Percentiles rank a stretch among this genome's conserved stretches.
These are phyloP conservation scores for Coemansia sp. DNA, from an alignment of 371 early-diverging fungal species.

Conservation along the genomic window DNA sequence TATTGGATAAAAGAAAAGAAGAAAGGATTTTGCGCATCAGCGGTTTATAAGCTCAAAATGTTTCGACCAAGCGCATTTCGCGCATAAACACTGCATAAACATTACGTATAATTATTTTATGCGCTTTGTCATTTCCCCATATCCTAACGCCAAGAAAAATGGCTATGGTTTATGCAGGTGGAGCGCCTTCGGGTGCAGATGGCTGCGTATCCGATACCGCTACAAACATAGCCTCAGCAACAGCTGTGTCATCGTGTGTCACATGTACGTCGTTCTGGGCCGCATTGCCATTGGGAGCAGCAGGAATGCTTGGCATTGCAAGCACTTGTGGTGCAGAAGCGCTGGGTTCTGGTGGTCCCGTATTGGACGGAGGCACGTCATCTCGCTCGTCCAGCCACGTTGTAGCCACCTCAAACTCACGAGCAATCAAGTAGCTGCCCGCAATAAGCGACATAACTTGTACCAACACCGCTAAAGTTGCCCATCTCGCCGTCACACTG, in stretches of 20 bases:
- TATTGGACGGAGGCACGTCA: neutral
- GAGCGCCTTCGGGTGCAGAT: no score
- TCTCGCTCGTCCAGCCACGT: slow-evolving; percentile 11
- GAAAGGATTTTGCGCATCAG: no score
- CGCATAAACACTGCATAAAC: no score
- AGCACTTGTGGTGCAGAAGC: neutral
- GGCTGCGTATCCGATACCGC: neutral
- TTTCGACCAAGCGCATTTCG: no score
- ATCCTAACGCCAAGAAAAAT: no score
- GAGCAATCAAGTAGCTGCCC: slow-evolving; percentile 2
- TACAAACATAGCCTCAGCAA: neutral
- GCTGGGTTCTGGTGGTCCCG: neutral
- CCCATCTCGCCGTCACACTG: slow-evolving; percentile 4
- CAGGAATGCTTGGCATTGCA: neutral
- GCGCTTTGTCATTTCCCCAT: no score
- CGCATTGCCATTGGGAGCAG: neutral
- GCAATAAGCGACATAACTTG: slow-evolving; percentile 7
- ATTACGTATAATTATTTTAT: no score
- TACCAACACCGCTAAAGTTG: slow-evolving; percentile 9
- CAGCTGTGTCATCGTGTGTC: neutral
- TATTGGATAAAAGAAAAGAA: neutral
- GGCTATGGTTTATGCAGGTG: no score
- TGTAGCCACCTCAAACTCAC: neutral
- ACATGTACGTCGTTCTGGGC: neutral
- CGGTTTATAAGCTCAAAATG: no score